phyloP scores from a whole-genome alignment of 2,329 filamentous ascomycete species.

The Corinectria fuckeliana region DNA sequence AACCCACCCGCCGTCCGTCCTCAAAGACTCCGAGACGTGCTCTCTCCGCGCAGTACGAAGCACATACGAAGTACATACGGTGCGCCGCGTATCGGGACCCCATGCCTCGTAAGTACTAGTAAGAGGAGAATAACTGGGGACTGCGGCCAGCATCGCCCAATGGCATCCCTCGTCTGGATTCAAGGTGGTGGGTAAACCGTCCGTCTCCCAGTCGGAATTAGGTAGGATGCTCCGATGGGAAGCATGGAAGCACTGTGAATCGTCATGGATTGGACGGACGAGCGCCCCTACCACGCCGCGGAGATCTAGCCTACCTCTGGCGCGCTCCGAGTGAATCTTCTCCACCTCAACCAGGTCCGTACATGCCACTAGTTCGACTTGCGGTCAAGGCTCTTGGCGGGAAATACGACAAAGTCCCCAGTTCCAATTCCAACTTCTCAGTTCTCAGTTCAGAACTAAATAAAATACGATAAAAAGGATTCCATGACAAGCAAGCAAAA shows the following conservation, averaged over 20 bases:
- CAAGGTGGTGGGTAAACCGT: background rate
- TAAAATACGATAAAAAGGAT: too few relatives aligned
- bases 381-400: too few relatives aligned
- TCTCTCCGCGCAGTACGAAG: background rate
- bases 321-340: too few relatives aligned
- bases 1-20: background rate
- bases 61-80: too few relatives aligned
- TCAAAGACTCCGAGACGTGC: background rate
- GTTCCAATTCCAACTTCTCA: background rate
- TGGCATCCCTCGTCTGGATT: background rate
- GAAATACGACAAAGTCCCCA: background rate
- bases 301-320: background rate
- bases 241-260: background rate
- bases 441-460: background rate
- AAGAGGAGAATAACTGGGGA: background rate
- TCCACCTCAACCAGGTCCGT: too few relatives aligned
- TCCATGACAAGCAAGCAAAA: too few relatives aligned
- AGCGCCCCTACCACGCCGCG: background rate
- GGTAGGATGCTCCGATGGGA: too few relatives aligned
- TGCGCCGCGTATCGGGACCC: background rate
- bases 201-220: background rate
- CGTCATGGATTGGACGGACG: background rate
- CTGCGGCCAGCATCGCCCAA: background rate
- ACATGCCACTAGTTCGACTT: background rate
- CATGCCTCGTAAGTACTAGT: background rate